These are phyloP conservation scores for Torulaspora delbrueckii DNA, from an alignment of 805 yeast genomes.

Conservation along the genomic window DNA sequence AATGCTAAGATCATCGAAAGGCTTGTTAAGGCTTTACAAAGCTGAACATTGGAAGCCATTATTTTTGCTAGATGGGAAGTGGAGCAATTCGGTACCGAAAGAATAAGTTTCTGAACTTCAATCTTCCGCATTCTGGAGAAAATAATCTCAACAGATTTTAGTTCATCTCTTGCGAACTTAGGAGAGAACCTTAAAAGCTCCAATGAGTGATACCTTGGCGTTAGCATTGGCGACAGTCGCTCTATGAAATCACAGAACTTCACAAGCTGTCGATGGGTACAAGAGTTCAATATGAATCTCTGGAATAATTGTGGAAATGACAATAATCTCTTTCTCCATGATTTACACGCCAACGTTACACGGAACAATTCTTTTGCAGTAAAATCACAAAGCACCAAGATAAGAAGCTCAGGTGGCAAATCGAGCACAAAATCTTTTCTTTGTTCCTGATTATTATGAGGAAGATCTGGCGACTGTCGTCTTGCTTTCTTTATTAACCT, in stretches of 20 bases:
- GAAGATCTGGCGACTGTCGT: background rate
- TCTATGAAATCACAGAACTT: conserved; percentile 19
- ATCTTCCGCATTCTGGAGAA: conserved; percentile 13
- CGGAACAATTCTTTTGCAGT: conserved; percentile 19
- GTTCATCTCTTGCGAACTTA: conserved; percentile 24
- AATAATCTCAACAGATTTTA: conserved; percentile 15
- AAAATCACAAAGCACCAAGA: conserved; percentile 18
- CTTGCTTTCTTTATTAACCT: conserved; percentile 1
- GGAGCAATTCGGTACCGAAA: conserved; percentile 22
- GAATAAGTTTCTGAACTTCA: conserved; percentile 13
- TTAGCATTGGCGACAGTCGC: background rate
- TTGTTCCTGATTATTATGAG: background rate
- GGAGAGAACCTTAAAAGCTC: conserved; percentile 19
- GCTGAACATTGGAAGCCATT: conserved; percentile 7
- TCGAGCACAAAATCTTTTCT: conserved; percentile 16
- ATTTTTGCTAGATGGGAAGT: conserved; percentile 17
- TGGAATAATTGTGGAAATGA: conserved; percentile 21
- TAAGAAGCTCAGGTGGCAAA: conserved; percentile 29
- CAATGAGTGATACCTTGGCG: conserved; percentile 2
- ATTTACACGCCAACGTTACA: conserved; percentile 20
- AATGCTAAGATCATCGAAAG: conserved; percentile 19
- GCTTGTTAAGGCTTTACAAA: conserved; percentile 13
- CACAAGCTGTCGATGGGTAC: conserved; percentile 15
- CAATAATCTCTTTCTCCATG: conserved; percentile 22
- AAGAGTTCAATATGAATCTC: conserved; percentile 14